A percentile compares a stretch with the other conserved stretches of the same genome.
Evolutionary conservation across 148 eudicot species (phyloP).

Genomic region (Camellia japonica): DNA sequence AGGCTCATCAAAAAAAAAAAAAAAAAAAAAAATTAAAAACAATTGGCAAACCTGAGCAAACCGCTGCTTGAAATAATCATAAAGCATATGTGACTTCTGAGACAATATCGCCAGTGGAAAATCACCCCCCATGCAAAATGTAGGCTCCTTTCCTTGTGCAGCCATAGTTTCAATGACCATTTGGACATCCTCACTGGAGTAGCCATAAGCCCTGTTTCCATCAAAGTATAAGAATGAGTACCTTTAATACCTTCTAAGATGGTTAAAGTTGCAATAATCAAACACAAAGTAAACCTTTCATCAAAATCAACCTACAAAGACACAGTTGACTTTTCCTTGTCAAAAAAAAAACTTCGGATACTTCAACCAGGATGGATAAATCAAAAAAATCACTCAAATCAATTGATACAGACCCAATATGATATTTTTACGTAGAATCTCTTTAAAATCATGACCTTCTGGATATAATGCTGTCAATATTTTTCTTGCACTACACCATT

Average conservation of each 20-base stretch:
- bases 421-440: neutral
- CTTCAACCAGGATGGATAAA: neutral
- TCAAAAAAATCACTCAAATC: neutral
- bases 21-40: neutral
- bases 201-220: conserved; percentile 83
- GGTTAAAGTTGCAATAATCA: conserved; percentile 14
- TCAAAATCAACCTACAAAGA: neutral
- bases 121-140: conserved; percentile 99
- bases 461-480: neutral
- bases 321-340: neutral
- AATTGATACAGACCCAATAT: conserved; percentile 1
- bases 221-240: conserved; percentile 15
- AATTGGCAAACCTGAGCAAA: conserved; percentile 83
- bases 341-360: neutral
- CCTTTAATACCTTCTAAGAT: conserved; percentile 5
- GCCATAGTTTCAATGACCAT: conserved; percentile 99
- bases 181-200: conserved; percentile 99
- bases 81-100: conserved; percentile 80
- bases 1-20: too few species aligned
- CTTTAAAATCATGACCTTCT: neutral
- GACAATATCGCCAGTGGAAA: conserved; percentile 79
- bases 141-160: conserved; percentile 96
- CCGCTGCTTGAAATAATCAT: conserved; percentile 97
- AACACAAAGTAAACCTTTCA: neutral
- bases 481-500: conserved; percentile 2